A percentile compares a stretch with the other conserved stretches of the same genome.
phyloP scores from a whole-genome alignment of 805 yeast species.

The Torulaspora gathmanii region DNA sequence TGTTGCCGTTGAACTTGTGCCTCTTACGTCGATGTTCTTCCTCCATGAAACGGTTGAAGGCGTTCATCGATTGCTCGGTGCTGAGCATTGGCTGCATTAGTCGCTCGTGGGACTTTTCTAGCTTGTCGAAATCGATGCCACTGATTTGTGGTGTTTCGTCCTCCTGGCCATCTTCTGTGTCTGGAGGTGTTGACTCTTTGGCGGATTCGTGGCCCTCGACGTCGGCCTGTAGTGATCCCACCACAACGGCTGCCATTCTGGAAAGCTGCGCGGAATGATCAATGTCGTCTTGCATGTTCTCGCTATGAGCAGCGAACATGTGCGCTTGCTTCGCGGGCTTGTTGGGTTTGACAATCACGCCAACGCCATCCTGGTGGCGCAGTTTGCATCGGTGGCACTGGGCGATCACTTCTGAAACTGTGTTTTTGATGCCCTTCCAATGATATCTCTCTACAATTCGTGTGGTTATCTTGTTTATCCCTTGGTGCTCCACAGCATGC shows the following conservation, averaged over 20 bases:
- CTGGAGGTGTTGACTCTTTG: conserved; percentile 8
- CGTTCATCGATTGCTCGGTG: conserved; percentile 23
- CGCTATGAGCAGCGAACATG: conserved; percentile 21
- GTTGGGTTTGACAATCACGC: conserved; percentile 26
- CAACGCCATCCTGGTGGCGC: conserved; percentile 33
- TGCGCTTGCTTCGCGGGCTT: conserved; percentile 26
- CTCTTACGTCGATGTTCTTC: conserved; percentile 20
- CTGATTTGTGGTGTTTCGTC: conserved; percentile 1
- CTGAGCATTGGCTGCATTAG: conserved; percentile 9
- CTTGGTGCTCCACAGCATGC: conserved; percentile 71
- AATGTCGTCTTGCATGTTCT: conserved; percentile 12
- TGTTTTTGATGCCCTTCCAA: conserved; percentile 87
- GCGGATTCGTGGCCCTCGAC: conserved; percentile 4
- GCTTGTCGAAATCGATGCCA: conserved; percentile 4
- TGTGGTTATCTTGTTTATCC: conserved; percentile 83
- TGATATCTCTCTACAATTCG: conserved; percentile 74
- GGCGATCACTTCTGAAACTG: conserved; percentile 73
- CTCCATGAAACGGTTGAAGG: conserved; percentile 27
- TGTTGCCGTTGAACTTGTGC: conserved; percentile 12
- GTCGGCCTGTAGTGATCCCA: conserved; percentile 23
- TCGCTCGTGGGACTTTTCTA: conserved; percentile 2
- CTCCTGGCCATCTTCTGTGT: conserved; percentile 1
- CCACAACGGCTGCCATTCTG: conserved; percentile 29
- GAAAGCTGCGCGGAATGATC: conserved; percentile 22
- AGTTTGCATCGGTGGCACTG: conserved; percentile 73